phyloP scores from a whole-genome alignment of 495 filamentous ascomycete species.

The Zalerion maritima region DNA sequence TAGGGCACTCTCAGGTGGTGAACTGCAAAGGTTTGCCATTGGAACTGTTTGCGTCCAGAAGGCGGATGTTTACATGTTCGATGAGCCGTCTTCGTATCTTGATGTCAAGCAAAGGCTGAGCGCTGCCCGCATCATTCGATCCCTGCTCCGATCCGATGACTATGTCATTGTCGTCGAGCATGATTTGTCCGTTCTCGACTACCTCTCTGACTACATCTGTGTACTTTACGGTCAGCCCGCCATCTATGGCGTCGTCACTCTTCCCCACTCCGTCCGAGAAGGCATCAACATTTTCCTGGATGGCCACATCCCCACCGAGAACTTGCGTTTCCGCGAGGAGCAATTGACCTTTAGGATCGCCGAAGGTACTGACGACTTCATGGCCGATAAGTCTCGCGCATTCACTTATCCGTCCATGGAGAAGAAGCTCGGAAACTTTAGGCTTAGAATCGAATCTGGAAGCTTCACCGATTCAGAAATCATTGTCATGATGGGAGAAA shows the following conservation, averaged over 20 bases:
- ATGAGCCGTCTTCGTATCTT: constrained; percentile 94
- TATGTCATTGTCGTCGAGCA: constrained; percentile 99
- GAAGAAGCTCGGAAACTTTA: constrained; percentile 86
- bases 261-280: constrained; percentile 91
- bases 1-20: constrained; percentile 80
- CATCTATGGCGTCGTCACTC: constrained; percentile 94
- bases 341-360: constrained; percentile 91
- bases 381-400: constrained; percentile 67
- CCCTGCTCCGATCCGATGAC: constrained; percentile 70
- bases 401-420: constrained; percentile 84
- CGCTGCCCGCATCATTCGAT: constrained; percentile 82
- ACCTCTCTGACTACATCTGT: constrained; percentile 96
- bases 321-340: constrained; percentile 94
- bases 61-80: constrained; percentile 99
- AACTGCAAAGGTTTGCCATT: constrained; percentile 94
- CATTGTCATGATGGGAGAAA: constrained; percentile 99
- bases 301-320: constrained; percentile 94
- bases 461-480: constrained; percentile 96
- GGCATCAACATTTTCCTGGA: constrained; percentile 99
- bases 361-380: constrained; percentile 81
- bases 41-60: constrained; percentile 89
- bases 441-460: constrained; percentile 65
- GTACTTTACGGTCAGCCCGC: constrained; percentile 91
- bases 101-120: constrained; percentile 97
- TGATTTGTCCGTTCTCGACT: constrained; percentile 94